Conservation (phyloP, 208 protist species). For the Trypanosoma melophagium region DNA sequence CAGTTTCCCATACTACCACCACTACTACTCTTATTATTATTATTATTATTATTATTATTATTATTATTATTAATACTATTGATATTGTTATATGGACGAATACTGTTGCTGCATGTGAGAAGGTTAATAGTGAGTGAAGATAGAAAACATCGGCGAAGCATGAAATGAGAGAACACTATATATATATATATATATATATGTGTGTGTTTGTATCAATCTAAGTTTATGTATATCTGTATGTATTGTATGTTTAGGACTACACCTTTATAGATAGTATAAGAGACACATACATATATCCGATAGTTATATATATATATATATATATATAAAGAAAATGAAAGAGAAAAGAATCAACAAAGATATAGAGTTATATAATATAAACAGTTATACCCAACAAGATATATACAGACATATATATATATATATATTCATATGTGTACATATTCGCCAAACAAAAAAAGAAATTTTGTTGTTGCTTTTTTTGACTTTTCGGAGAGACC, state of each 20-base stretch:
- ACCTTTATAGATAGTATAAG: too few relatives aligned
- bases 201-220: too few relatives aligned
- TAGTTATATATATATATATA: too few relatives aligned
- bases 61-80: conserved; percentile 1
- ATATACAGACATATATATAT: conserved; percentile 6
- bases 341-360: neutral
- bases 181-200: too few relatives aligned
- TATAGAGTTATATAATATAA: neutral
- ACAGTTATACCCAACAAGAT: conserved; percentile 5
- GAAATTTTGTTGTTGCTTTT: conserved; percentile 7
- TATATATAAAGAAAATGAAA: too few relatives aligned
- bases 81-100: neutral
- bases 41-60: conserved; percentile 1
- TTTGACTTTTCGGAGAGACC: neutral
- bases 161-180: too few relatives aligned
- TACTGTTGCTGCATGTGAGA: neutral
- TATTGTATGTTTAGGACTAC: too few relatives aligned
- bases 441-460: too few relatives aligned
- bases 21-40: neutral
- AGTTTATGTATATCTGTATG: too few relatives aligned
- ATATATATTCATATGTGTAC: neutral
- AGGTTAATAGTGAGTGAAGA: too few relatives aligned
- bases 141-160: too few relatives aligned
- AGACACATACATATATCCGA: too few relatives aligned
- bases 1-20: conserved; percentile 6